Conservation (phyloP, 176 grass and related monocot species). For the Oryza rufipogon region DNA sequence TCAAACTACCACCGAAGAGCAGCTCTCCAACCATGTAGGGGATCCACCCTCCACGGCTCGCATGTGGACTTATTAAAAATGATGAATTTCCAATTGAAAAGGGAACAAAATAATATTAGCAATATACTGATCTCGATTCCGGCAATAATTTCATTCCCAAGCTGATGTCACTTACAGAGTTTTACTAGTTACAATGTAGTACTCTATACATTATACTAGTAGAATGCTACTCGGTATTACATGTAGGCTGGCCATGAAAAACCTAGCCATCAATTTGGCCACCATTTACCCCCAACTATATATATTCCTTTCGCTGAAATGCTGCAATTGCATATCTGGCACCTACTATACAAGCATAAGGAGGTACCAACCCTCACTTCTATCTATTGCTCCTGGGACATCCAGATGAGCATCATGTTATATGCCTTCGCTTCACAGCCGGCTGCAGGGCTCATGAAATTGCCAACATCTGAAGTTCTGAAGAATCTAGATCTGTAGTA, state of each 20-base stretch:
- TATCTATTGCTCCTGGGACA: not conserved
- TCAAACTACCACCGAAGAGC: too few species aligned
- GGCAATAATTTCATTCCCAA: constrained; percentile 15
- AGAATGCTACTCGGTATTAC: not conserved
- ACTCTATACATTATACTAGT: too few species aligned
- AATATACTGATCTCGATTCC: not conserved
- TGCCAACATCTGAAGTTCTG: not conserved
- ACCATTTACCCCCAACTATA: not conserved
- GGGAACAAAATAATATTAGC: too few species aligned
- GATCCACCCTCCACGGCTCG: too few species aligned
- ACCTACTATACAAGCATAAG: not conserved
- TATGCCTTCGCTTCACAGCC: not conserved
- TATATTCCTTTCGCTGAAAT: not conserved
- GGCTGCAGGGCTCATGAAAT: not conserved
- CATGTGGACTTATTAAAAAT: too few species aligned
- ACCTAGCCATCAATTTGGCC: not conserved
- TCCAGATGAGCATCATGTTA: not conserved
- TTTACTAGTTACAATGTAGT: not conserved
- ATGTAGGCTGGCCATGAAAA: not conserved
- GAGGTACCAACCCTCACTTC: constrained; percentile 14
- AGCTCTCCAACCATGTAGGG: too few species aligned
- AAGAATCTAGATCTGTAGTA: not conserved
- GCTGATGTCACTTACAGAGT: not conserved
- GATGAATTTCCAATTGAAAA: too few species aligned
- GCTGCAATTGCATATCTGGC: not conserved